Percentiles rank a stretch among this genome's conserved stretches.
These are phyloP conservation scores for Pseudisothecium myosuroides DNA, from an alignment of 225 moss, liverwort and hornwort species.

Conservation along the genomic window DNA sequence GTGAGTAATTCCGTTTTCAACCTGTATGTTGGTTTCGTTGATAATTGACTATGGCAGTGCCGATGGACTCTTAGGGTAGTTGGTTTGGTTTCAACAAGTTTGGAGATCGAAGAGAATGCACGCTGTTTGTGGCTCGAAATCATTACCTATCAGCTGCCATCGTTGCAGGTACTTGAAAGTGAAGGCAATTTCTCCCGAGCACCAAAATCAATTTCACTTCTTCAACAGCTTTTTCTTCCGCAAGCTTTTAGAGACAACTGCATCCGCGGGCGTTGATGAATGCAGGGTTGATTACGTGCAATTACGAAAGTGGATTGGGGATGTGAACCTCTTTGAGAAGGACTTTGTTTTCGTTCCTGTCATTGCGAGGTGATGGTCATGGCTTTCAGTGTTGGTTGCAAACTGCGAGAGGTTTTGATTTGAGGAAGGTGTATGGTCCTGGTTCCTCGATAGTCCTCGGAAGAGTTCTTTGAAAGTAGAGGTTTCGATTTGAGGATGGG, in stretches of 20 bases:
- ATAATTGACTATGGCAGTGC: too few relatives aligned
- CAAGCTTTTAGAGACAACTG: background rate
- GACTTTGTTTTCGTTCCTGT: background rate
- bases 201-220: background rate
- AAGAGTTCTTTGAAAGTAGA: background rate
- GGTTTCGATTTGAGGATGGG: background rate
- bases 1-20: background rate
- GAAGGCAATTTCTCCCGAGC: background rate
- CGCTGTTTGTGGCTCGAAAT: background rate
- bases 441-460: too few relatives aligned
- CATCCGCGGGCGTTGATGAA: background rate
- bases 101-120: background rate
- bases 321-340: conserved; percentile 15
- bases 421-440: background rate
- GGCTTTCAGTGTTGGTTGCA: background rate
- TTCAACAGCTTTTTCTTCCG: conserved; percentile 7
- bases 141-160: background rate
- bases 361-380: background rate
- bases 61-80: background rate
- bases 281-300: background rate
- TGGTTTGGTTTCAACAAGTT: background rate
- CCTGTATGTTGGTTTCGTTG: background rate
- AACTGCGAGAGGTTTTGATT: background rate
- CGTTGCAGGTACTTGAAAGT: conserved; percentile 5
- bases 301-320: background rate